phyloP scores from a whole-genome alignment of 768 basidiomycete genomes.

The Agrocybe chaxingu region DNA sequence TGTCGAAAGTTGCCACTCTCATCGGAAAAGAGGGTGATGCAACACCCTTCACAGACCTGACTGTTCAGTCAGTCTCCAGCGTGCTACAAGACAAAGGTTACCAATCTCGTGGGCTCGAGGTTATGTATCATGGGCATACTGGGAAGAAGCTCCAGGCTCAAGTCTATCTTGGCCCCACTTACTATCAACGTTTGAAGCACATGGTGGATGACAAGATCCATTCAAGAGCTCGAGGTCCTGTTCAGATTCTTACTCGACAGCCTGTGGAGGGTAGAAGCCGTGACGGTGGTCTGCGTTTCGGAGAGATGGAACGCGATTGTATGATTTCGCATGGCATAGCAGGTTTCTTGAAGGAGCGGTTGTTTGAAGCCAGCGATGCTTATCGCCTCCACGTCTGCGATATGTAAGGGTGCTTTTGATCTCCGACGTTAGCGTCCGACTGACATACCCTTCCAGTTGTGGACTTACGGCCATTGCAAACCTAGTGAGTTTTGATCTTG shows the following conservation, averaged over 20 bases:
- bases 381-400: constrained; percentile 96
- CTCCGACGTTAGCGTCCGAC: background rate
- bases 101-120: constrained; percentile 94
- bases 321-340: constrained; percentile 99
- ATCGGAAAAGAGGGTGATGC: constrained; percentile 98
- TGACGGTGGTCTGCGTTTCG: constrained; percentile 98
- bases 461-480: constrained; percentile 97
- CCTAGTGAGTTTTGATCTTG: constrained; percentile 51
- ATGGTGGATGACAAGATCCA: constrained; percentile 99
- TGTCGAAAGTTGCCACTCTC: constrained; percentile 94
- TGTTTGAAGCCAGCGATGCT: constrained; percentile 91
- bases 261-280: constrained; percentile 98
- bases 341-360: constrained; percentile 94
- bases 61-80: constrained; percentile 96
- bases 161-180: constrained; percentile 97
- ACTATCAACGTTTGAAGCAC: constrained; percentile 98
- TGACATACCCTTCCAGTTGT: constrained; percentile 49
- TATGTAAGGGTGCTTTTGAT: constrained; percentile 56
- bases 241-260: constrained; percentile 95
- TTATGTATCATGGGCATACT: constrained; percentile 99
- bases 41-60: constrained; percentile 97
- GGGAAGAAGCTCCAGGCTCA: constrained; percentile 98
- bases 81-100: constrained; percentile 88
- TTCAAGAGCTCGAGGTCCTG: constrained; percentile 93
- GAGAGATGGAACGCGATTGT: constrained; percentile 99